Evolutionary conservation across 2,329 filamentous ascomycete species (phyloP).

Genomic region (Aspergillus pseudoviridinutans): DNA sequence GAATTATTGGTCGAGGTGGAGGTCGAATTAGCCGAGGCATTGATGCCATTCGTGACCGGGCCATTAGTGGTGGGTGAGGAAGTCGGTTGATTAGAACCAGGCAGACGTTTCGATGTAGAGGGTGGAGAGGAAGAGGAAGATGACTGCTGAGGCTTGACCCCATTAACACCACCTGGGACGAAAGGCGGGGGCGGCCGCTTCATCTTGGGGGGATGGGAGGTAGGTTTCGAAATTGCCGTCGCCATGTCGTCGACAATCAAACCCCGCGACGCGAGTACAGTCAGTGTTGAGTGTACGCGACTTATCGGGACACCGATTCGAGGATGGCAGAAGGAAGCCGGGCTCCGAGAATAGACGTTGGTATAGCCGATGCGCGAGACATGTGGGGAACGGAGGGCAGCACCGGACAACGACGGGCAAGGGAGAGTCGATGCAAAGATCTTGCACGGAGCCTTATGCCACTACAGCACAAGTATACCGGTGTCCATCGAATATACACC

Average conservation of each 20-base stretch:
- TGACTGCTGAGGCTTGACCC: constrained; percentile 53
- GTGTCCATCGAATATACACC: constrained; percentile 23
- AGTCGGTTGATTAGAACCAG: constrained; percentile 51
- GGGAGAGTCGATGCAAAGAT: constrained; percentile 21
- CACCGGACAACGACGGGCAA: constrained; percentile 25
- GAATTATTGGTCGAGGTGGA: constrained; percentile 4
- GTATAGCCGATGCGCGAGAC: constrained; percentile 41
- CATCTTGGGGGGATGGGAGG: constrained; percentile 53
- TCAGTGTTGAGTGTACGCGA: constrained; percentile 17
- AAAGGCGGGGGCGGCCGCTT: constrained; percentile 65
- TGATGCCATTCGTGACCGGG: constrained; percentile 44
- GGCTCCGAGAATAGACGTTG: constrained; percentile 33
- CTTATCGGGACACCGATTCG: constrained; percentile 23
- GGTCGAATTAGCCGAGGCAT: constrained; percentile 22
- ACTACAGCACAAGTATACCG: constrained; percentile 18
- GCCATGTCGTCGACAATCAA: constrained; percentile 34
- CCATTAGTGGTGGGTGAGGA: constrained; percentile 37
- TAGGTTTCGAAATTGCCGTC: constrained; percentile 42
- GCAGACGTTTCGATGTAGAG: constrained; percentile 52
- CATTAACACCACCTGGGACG: constrained; percentile 60
- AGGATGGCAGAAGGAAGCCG: constrained; percentile 25
- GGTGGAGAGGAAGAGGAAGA: constrained; percentile 51
- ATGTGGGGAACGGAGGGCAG: constrained; percentile 41
- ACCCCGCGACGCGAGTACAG: constrained; percentile 16
- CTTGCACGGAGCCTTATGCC: constrained; percentile 15